phyloP scores from a whole-genome alignment of 352 stramenopile species.

The Pythium monospermum region DNA sequence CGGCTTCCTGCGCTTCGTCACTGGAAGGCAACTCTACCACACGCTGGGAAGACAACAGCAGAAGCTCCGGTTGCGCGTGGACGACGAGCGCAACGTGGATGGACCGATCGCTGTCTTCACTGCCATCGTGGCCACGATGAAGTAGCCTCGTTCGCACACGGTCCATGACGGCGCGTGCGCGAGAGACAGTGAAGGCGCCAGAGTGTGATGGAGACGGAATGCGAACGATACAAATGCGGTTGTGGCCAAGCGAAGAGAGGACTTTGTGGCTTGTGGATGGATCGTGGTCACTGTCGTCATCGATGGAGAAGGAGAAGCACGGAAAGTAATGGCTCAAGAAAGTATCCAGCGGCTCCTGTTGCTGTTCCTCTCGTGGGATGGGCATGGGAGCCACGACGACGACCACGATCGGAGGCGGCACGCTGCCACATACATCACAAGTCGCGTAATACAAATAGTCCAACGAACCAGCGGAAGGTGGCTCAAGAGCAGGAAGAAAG shows the following conservation, averaged over 20 bases:
- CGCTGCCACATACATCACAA: background rate
- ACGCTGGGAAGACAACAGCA: no score
- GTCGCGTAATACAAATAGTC: slow-evolving; percentile 13
- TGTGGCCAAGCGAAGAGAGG: slow-evolving; percentile 7
- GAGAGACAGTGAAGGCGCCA: no score
- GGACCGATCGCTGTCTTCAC: no score
- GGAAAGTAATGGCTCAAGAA: slow-evolving; percentile 7
- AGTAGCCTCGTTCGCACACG: no score
- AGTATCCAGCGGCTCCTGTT: background rate
- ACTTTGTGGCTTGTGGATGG: background rate
- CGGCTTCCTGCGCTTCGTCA: background rate
- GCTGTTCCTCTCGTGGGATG: background rate
- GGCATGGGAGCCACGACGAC: background rate
- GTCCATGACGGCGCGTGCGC: no score
- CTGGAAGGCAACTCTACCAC: no score
- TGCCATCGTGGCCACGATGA: no score
- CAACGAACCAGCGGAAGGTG: slow-evolving; percentile 1
- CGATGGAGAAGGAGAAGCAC: background rate
- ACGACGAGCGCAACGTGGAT: no score
- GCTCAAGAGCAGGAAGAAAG: background rate
- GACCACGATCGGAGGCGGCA: slow-evolving; percentile 11
- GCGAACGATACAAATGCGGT: no score
- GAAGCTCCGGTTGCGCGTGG: no score
- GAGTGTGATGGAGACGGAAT: no score
- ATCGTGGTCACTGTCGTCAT: background rate